phyloP scores from a whole-genome alignment of 257 asterid species.

The Solanum medicagineum region DNA sequence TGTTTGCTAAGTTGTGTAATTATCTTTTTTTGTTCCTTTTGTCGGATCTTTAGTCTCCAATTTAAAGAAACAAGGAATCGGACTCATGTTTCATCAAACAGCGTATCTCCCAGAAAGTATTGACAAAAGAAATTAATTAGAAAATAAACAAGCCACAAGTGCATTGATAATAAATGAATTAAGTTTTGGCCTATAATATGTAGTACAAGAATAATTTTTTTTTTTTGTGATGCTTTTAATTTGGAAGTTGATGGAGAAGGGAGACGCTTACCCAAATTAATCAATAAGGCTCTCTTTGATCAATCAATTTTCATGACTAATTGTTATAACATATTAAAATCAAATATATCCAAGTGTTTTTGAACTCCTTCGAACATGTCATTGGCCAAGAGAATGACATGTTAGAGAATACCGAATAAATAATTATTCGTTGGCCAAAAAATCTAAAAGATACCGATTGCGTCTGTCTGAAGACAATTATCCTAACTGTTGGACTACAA shows the following conservation, averaged over 20 bases:
- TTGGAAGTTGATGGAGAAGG: neutral
- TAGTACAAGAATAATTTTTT: neutral
- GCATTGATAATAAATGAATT: neutral
- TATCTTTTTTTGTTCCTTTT: neutral
- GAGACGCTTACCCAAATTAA: neutral
- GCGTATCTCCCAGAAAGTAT: neutral
- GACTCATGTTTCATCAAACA: neutral
- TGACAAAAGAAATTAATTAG: neutral
- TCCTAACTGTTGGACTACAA: constrained; percentile 24
- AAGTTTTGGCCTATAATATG: neutral
- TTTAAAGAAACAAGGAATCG: neutral
- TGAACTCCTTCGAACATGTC: no score
- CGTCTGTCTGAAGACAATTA: constrained; percentile 54
- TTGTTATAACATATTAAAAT: no score
- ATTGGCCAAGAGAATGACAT: neutral
- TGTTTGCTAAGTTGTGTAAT: no score
- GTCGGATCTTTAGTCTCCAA: neutral
- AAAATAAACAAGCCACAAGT: neutral
- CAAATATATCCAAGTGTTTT: no score
- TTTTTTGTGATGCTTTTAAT: neutral
- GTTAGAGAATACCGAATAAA: no score
- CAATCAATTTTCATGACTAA: no score
- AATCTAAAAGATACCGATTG: no score
- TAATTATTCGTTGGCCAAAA: no score
- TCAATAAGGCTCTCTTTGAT: neutral